Conservation (phyloP, 768 basidiomycete genomes). For the Lentinula lateritia region DNA sequence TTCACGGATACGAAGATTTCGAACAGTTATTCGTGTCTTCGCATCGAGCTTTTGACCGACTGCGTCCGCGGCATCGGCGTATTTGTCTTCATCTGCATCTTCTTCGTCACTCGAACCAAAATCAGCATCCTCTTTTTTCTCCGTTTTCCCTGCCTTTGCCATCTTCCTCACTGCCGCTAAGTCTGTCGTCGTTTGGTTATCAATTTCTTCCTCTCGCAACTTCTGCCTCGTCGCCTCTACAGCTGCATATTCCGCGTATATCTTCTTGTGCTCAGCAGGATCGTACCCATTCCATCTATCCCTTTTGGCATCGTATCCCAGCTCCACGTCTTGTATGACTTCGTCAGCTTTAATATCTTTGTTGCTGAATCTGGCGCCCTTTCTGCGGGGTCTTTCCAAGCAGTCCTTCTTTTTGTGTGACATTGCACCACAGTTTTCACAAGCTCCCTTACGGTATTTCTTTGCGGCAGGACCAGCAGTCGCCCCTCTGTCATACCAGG, state of each 20-base stretch:
- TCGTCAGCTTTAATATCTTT: constrained; percentile 91
- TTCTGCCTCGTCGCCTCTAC: constrained; percentile 88
- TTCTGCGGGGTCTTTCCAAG: constrained; percentile 92
- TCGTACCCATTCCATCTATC: constrained; percentile 99
- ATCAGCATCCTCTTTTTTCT: constrained; percentile 76
- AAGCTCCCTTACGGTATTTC: constrained; percentile 96
- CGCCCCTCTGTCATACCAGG: constrained; percentile 87
- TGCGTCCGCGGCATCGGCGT: constrained; percentile 95
- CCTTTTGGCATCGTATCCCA: constrained; percentile 88
- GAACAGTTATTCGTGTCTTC: constrained; percentile 96
- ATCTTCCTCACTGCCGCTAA: constrained; percentile 88
- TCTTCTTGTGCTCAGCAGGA: constrained; percentile 73
- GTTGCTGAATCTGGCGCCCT: constrained; percentile 90
- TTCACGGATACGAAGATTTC: constrained; percentile 97
- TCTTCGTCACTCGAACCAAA: constrained; percentile 97
- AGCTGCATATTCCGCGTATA: constrained; percentile 93
- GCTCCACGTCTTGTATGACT: constrained; percentile 70
- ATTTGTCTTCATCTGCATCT: constrained; percentile 95
- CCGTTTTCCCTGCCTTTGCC: constrained; percentile 82
- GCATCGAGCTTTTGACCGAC: constrained; percentile 98
- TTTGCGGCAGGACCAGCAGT: constrained; percentile 88
- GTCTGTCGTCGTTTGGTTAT: constrained; percentile 93
- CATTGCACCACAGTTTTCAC: constrained; percentile 98
- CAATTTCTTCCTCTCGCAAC: constrained; percentile 93
- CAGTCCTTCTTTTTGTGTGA: constrained; percentile 91